phyloP scores from a whole-genome alignment of 176 grass and related monocot species.

The Oropetium thomaeum region DNA sequence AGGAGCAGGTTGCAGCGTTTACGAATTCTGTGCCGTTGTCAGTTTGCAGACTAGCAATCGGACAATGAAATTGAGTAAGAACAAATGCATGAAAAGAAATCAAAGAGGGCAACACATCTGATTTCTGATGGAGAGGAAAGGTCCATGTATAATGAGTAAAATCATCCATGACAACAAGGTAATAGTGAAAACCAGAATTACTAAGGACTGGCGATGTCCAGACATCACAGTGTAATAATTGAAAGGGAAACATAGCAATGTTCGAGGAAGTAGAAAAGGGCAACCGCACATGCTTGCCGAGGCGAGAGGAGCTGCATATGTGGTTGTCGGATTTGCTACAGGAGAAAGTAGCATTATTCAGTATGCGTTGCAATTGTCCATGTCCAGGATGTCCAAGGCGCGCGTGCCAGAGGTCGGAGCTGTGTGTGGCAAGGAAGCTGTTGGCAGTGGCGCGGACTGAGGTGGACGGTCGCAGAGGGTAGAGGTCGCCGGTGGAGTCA shows the following conservation, averaged over 20 bases:
- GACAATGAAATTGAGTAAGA: no score
- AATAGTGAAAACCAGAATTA: not conserved
- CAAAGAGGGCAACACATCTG: no score
- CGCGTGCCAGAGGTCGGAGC: not conserved
- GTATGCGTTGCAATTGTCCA: not conserved
- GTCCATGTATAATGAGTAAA: not conserved
- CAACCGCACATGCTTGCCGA: not conserved
- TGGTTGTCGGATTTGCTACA: not conserved
- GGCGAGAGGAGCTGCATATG: not conserved
- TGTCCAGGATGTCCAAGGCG: not conserved
- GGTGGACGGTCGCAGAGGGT: not conserved
- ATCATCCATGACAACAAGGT: not conserved
- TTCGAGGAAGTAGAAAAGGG: not conserved
- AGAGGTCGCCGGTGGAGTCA: not conserved
- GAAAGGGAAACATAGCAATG: not conserved
- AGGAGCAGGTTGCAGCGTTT: no score
- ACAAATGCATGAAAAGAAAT: no score
- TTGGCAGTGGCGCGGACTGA: rapidly evolving
- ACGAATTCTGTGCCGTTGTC: no score
- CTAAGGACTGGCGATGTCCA: not conserved
- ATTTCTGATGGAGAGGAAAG: not conserved
- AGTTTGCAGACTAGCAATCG: no score
- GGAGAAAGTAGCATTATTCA: not conserved
- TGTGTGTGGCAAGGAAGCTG: not conserved
- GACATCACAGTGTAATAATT: not conserved